These are phyloP conservation scores for Fagopyrum tataricum DNA, from an alignment of 148 eudicot species.

Conservation along the genomic window DNA sequence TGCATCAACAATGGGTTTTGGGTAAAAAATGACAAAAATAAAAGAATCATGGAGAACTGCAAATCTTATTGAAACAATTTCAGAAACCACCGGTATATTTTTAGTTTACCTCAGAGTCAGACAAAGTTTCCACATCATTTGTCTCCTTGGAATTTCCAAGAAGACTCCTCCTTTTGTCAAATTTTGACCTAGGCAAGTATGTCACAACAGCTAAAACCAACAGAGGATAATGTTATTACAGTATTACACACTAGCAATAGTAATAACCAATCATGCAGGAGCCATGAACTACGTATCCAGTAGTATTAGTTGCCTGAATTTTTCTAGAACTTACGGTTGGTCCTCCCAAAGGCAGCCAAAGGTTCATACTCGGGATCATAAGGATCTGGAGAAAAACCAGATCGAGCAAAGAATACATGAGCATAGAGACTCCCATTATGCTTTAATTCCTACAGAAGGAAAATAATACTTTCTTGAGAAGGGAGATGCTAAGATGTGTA, in stretches of 20 bases:
- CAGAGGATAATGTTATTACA: not conserved
- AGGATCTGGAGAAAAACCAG: conserved; percentile 88
- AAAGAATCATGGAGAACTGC: not conserved
- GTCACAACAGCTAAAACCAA: conserved; percentile 59
- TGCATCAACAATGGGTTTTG: not conserved
- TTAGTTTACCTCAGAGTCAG: conserved; percentile 64
- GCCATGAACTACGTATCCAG: not conserved
- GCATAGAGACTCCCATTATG: conserved; percentile 88
- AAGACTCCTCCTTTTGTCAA: conserved; percentile 72
- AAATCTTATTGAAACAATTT: not conserved
- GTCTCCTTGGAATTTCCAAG: conserved; percentile 43
- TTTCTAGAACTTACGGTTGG: conserved; percentile 45
- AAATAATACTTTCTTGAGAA: not conserved
- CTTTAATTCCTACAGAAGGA: conserved; percentile 60
- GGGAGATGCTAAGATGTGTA: not conserved
- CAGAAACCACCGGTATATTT: not conserved
- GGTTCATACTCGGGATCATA: conserved; percentile 87
- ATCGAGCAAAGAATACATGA: conserved; percentile 84
- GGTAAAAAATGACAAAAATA: not conserved
- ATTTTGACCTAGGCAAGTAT: conserved; percentile 76
- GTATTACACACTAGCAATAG: not conserved
- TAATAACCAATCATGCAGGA: not conserved
- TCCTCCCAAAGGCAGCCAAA: conserved; percentile 76
- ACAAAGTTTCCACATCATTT: conserved; percentile 28
- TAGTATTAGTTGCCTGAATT: not conserved